These are phyloP conservation scores for Solanum tarijense DNA, from an alignment of 257 asterid species.

Conservation along the genomic window DNA sequence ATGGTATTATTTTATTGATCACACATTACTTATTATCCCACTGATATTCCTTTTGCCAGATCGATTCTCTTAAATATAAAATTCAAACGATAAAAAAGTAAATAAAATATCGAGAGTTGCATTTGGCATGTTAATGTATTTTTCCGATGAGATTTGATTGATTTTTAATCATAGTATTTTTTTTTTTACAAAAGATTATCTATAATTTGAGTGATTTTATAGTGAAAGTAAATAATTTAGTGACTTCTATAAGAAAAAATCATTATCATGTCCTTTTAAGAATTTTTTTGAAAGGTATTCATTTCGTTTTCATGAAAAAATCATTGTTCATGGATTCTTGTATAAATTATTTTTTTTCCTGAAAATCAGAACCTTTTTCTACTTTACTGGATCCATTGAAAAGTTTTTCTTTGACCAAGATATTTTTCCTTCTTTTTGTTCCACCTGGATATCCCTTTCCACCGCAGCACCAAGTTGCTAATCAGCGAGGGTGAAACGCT, in stretches of 20 bases:
- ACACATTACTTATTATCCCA: not conserved
- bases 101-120: no score
- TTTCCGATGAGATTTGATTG: not conserved
- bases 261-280: not conserved
- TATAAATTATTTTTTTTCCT: not conserved
- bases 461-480: not conserved
- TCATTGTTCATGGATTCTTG: not conserved
- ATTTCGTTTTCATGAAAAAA: not conserved
- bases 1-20: no score
- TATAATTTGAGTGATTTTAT: not conserved
- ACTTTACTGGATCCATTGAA: not conserved
- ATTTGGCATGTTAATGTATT: not conserved
- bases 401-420: not conserved
- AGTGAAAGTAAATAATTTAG: not conserved
- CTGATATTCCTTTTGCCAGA: not conserved
- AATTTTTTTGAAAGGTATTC: not conserved
- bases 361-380: not conserved
- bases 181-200: not conserved
- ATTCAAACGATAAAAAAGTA: no score
- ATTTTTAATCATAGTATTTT: not conserved
- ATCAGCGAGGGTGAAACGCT: not conserved
- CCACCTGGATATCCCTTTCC: not conserved
- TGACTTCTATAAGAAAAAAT: not conserved
- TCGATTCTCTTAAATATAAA: not conserved
- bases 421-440: not conserved